phyloP scores from a whole-genome alignment of 2,329 filamentous ascomycete genomes.

The Fusarium incarnatum region DNA sequence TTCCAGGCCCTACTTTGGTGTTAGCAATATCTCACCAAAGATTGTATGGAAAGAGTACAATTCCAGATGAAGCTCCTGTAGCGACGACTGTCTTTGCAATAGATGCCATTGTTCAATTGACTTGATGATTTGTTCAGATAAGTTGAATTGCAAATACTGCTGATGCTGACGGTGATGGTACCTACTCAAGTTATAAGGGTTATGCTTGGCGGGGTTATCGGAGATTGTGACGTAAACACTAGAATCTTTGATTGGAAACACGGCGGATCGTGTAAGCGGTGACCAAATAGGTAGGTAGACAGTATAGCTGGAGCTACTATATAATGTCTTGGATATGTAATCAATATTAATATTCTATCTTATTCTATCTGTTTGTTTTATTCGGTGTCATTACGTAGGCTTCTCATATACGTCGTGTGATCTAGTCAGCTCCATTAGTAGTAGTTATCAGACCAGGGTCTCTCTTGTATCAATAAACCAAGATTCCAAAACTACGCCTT shows the following conservation, averaged over 20 bases:
- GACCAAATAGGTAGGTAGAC: not conserved
- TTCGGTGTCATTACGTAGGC: not conserved
- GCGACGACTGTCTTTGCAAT: slow-evolving; percentile 63
- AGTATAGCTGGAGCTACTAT: not conserved
- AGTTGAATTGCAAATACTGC: not conserved
- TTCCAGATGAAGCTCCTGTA: slow-evolving; percentile 62
- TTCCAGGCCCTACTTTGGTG: slow-evolving; percentile 60
- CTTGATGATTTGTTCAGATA: not conserved
- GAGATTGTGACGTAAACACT: slow-evolving; percentile 38
- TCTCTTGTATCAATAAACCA: not conserved
- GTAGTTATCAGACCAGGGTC: not conserved
- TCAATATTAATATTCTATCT: slow-evolving; percentile 13
- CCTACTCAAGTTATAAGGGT: not conserved
- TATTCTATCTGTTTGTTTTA: not conserved
- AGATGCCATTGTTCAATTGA: slow-evolving; percentile 49
- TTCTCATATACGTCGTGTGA: not conserved
- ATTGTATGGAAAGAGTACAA: slow-evolving; percentile 52
- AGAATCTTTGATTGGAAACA: not conserved
- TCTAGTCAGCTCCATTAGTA: not conserved
- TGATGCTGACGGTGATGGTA: not conserved
- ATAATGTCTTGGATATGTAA: not conserved
- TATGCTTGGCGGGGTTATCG: slow-evolving; percentile 37
- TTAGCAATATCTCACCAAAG: not conserved
- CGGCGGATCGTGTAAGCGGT: slow-evolving; percentile 16
- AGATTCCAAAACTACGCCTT: too few relatives aligned